A percentile compares a stretch with the other conserved stretches of the same genome.
phyloP scores from a whole-genome alignment of 2,329 filamentous ascomycete genomes.

The Paracamarosporium sp. region DNA sequence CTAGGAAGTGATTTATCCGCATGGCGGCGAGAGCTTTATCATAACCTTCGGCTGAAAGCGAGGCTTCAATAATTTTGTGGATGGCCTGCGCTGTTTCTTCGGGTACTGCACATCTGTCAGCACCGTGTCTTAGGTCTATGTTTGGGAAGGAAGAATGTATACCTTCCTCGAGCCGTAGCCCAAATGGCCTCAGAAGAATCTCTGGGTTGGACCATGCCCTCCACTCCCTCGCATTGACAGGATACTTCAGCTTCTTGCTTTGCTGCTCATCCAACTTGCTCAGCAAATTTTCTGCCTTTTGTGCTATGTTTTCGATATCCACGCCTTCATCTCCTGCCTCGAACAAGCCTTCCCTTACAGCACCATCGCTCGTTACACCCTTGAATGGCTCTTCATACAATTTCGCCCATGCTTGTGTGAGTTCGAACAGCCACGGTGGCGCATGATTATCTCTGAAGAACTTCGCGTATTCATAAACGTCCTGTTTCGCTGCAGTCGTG shows the following conservation, averaged over 20 bases:
- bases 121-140: background rate
- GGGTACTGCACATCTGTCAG: conserved; percentile 23
- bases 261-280: conserved; percentile 58
- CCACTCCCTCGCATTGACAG: conserved; percentile 75
- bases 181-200: conserved; percentile 72
- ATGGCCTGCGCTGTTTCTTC: conserved; percentile 50
- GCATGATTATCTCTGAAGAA: conserved; percentile 64
- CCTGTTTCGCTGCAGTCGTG: conserved; percentile 66
- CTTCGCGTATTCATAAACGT: conserved; percentile 67
- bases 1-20: conserved; percentile 78
- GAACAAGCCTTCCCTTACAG: conserved; percentile 62
- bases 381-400: conserved; percentile 68
- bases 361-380: conserved; percentile 74
- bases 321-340: conserved; percentile 68
- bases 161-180: conserved; percentile 72
- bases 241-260: conserved; percentile 58
- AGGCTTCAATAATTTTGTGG: conserved; percentile 62
- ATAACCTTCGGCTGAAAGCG: conserved; percentile 74
- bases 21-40: conserved; percentile 72
- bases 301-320: conserved; percentile 64
- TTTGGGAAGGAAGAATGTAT: background rate
- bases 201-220: conserved; percentile 76
- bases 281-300: conserved; percentile 57
- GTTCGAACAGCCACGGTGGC: conserved; percentile 68
- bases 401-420: conserved; percentile 47